phyloP scores from a whole-genome alignment of 2,329 filamentous ascomycete species.

The Talaromyces pinophilus region DNA sequence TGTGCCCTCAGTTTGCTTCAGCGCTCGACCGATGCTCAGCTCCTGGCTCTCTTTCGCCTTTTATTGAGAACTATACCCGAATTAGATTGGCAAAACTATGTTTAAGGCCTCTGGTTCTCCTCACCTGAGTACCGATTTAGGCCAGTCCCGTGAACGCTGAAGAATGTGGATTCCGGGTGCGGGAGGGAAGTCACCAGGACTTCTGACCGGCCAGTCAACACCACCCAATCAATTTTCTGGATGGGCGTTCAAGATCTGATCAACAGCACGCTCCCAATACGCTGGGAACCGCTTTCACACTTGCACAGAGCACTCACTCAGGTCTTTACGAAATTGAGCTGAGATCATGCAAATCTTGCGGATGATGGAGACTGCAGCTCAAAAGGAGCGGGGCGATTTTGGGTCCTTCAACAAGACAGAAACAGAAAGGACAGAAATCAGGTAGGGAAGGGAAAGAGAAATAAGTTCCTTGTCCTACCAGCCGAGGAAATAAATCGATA shows the following conservation, averaged over 20 bases:
- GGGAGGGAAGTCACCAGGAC: slow-evolving; percentile 21
- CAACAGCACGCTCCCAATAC: slow-evolving; percentile 8
- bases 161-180: slow-evolving; percentile 21
- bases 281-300: slow-evolving; percentile 6
- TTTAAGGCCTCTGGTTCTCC: background rate
- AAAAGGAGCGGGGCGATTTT: background rate
- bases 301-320: background rate
- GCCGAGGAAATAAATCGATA: background rate
- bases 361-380: background rate
- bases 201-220: slow-evolving; percentile 10
- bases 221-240: slow-evolving; percentile 5
- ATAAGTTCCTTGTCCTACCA: background rate
- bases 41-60: background rate
- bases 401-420: background rate
- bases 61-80: background rate
- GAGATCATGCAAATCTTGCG: background rate
- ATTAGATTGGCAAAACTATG: background rate
- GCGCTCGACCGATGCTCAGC: background rate
- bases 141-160: slow-evolving; percentile 22
- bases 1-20: background rate
- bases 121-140: slow-evolving; percentile 16
- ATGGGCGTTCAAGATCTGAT: slow-evolving; percentile 13
- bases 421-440: background rate
- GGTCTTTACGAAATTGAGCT: background rate
- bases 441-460: background rate